These are phyloP conservation scores for Cymbopogon flexuosus DNA, from an alignment of 202 grass and related monocot species.

Conservation along the genomic window DNA sequence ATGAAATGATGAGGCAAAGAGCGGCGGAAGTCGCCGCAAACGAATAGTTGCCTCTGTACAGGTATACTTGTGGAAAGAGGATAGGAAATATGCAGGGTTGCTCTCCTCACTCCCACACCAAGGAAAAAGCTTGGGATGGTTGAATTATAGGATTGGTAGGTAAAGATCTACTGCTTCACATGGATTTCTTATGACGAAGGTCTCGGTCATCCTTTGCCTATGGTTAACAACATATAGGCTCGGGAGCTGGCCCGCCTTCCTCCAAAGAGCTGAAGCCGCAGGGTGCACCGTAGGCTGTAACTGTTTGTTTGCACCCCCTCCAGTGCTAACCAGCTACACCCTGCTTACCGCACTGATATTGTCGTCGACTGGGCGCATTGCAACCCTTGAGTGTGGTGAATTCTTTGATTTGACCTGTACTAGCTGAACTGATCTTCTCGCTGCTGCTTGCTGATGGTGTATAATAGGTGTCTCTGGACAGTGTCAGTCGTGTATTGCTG, in stretches of 20 bases:
- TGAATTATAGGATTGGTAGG: conserved; percentile 47
- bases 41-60: conserved; percentile 55
- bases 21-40: conserved; percentile 81
- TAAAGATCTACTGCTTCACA: conserved; percentile 18
- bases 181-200: conserved; percentile 36
- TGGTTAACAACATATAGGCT: conserved; percentile 32
- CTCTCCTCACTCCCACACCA: conserved; percentile 34
- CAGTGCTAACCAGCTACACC: conserved; percentile 38
- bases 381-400: conserved; percentile 44
- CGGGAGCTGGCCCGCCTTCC: background rate
- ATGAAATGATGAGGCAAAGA: conserved; percentile 99
- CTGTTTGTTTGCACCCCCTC: conserved; percentile 28
- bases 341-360: conserved; percentile 26
- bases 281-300: conserved; percentile 40
- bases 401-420: conserved; percentile 68
- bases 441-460: conserved; percentile 47
- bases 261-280: conserved; percentile 24
- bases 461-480: conserved; percentile 49
- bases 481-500: conserved; percentile 32
- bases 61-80: conserved; percentile 55
- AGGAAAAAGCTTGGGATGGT: conserved; percentile 41
- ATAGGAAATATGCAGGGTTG: conserved; percentile 38
- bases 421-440: conserved; percentile 35
- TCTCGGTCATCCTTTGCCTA: conserved; percentile 16
- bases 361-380: conserved; percentile 4